These are phyloP conservation scores for Thoreauomyces humboldtii DNA, from an alignment of 192 early-diverging fungal genomes.

Conservation along the genomic window DNA sequence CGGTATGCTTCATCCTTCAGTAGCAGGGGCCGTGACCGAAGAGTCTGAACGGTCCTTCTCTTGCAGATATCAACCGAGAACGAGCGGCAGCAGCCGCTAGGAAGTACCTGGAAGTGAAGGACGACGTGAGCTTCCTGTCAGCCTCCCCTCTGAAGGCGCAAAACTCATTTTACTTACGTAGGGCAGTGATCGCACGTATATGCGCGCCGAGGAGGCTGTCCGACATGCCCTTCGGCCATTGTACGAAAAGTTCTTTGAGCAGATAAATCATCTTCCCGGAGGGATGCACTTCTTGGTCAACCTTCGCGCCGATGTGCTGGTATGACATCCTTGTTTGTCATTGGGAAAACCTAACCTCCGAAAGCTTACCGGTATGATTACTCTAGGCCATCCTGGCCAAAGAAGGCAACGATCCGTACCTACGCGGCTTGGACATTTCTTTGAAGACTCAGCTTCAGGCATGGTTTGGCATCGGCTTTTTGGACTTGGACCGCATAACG, in stretches of 20 bases:
- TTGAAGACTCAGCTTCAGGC: slow-evolving; percentile 67
- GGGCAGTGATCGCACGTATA: slow-evolving; percentile 7
- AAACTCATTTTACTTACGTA: no score
- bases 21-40: no score
- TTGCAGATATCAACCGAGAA: slow-evolving; percentile 9
- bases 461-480: slow-evolving; percentile 69
- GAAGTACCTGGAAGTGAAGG: no score
- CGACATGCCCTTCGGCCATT: slow-evolving; percentile 65
- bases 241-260: slow-evolving; percentile 73
- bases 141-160: no score
- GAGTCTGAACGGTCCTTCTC: no score
- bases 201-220: slow-evolving; percentile 55
- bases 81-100: not conserved
- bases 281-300: slow-evolving; percentile 80
- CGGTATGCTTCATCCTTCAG: not conserved
- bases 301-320: slow-evolving; percentile 73
- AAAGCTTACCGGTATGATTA: no score
- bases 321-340: no score
- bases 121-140: no score
- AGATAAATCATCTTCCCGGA: slow-evolving; percentile 70
- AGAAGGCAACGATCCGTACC: slow-evolving; percentile 43
- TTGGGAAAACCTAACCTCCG: no score
- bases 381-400: slow-evolving; percentile 17
- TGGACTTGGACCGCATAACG: slow-evolving; percentile 78
- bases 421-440: slow-evolving; percentile 60